Evolutionary conservation across 2,329 filamentous ascomycete genomes (phyloP).

Genomic region (Graphilbum fragrans): DNA sequence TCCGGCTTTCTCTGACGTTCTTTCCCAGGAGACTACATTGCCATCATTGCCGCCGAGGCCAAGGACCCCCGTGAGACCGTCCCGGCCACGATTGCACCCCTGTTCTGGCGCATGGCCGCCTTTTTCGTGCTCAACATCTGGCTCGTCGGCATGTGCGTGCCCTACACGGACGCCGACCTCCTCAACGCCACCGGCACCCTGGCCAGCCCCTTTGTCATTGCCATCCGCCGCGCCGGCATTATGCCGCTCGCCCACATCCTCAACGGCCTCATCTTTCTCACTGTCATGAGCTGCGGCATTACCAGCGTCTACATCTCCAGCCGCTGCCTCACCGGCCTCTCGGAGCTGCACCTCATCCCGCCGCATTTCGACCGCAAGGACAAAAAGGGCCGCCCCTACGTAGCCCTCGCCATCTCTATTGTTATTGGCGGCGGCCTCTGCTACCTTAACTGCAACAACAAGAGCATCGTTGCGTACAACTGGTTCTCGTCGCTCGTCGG

Average conservation of each 20-base stretch:
- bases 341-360: constrained; percentile 61
- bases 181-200: constrained; percentile 41
- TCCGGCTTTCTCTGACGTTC: no score
- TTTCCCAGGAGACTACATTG: constrained; percentile 47
- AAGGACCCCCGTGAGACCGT: constrained; percentile 60
- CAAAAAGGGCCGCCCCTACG: constrained; percentile 46
- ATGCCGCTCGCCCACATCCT: constrained; percentile 2
- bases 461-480: constrained; percentile 49
- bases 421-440: constrained; percentile 49
- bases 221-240: constrained; percentile 33
- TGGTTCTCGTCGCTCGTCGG: constrained; percentile 62
- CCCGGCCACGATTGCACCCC: constrained; percentile 58
- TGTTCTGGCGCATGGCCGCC: constrained; percentile 61
- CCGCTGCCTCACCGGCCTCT: constrained; percentile 65
- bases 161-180: constrained; percentile 44
- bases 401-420: constrained; percentile 46
- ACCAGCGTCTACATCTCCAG: constrained; percentile 63
- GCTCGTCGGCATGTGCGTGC: constrained; percentile 60
- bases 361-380: constrained; percentile 54
- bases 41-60: constrained; percentile 66
- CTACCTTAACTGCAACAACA: constrained; percentile 52
- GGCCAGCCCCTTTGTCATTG: constrained; percentile 51
- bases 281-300: constrained; percentile 24
- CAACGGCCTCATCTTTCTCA: constrained; percentile 5
- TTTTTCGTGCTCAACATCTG: constrained; percentile 55